Evolutionary conservation across 2,329 filamentous ascomycete species (phyloP), one percentile per base, ranked within the genome.

Genomic region (Fusarium decemcellulare): DNA sequence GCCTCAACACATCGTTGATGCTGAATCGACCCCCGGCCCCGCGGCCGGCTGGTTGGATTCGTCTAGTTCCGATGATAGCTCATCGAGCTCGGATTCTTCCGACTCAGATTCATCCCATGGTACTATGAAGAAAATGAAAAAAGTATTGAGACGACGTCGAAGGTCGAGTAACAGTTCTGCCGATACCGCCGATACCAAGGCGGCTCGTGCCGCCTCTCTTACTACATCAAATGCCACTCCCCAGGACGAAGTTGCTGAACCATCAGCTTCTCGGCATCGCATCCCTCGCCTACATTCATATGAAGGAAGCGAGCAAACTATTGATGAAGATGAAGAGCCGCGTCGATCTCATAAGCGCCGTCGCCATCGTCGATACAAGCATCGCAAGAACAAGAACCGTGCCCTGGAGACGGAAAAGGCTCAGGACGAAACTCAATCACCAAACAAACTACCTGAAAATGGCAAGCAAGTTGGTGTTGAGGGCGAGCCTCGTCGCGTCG

Each of bases 1-100:
- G 6, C 95, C 95, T 10, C 94, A 97, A 81, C 91, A 95, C 73
- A 92, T 97, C 64, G 96, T 98, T 68, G 95, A 98, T 72, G 94
- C 96, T 74, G 95, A 97, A 78, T 91, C 93, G 0, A 92, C 93
- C 47, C 95, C 95, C 23, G 95, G 95, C 68, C 91, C 96, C 1
- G 87, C 95, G 12, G 92, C 92, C 16, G 92, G 92, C 34, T 93
- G 95, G 81, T 87, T 97, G 75, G 92, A 96, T 68, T 90, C 90
- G 0, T 93, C 91, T 4, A 87, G 84, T 70, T 87, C 85, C 2
- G 85, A 88, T 32, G 81, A 82, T 54, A 84, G 82, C 60, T 86
- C 86, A 12, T 90, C 88, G 1, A 90, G 89, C 7, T 90, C 89
- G 14, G 92, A 95, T 70, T 93, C 91, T 0, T 92, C 93, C 63